Percentiles rank a stretch among this genome's conserved stretches.
phyloP scores from a whole-genome alignment of 257 asterid genomes.

The Nicotiana knightiana region DNA sequence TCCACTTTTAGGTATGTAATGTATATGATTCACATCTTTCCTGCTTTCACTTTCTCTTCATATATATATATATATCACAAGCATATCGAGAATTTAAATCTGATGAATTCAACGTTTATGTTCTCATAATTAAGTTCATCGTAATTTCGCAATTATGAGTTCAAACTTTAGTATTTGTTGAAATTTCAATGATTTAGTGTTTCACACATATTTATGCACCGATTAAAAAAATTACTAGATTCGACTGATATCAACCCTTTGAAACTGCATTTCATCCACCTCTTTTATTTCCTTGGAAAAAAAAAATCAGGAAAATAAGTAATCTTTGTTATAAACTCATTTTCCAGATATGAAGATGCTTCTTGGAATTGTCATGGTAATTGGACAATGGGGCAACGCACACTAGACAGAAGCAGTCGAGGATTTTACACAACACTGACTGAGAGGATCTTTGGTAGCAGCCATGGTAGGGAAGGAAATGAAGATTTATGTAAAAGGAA shows the following conservation, averaged over 20 bases:
- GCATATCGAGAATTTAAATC: background rate
- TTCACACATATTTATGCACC: background rate
- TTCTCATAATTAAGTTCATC: background rate
- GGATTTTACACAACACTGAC: slow-evolving; percentile 22
- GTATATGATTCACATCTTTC: background rate
- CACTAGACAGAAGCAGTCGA: slow-evolving; percentile 23
- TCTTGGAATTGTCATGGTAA: slow-evolving; percentile 28
- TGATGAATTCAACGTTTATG: background rate
- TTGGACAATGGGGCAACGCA: slow-evolving; percentile 26
- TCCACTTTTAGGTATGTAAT: slow-evolving; percentile 41
- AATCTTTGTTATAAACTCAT: background rate
- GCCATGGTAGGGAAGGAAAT: slow-evolving; percentile 23
- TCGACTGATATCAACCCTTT: background rate
- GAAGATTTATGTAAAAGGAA: slow-evolving; percentile 21
- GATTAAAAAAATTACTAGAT: too few species aligned
- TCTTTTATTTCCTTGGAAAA: background rate
- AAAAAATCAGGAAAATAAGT: too few species aligned
- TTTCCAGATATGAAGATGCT: slow-evolving; percentile 45
- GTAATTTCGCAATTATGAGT: background rate
- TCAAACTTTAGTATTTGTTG: background rate
- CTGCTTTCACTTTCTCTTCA: background rate
- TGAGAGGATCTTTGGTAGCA: slow-evolving; percentile 25
- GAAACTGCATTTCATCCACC: background rate
- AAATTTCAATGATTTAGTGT: background rate
- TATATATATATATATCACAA: background rate